These are phyloP conservation scores for Starmera pachycereana DNA, from an alignment of 805 yeast genomes.

Conservation along the genomic window DNA sequence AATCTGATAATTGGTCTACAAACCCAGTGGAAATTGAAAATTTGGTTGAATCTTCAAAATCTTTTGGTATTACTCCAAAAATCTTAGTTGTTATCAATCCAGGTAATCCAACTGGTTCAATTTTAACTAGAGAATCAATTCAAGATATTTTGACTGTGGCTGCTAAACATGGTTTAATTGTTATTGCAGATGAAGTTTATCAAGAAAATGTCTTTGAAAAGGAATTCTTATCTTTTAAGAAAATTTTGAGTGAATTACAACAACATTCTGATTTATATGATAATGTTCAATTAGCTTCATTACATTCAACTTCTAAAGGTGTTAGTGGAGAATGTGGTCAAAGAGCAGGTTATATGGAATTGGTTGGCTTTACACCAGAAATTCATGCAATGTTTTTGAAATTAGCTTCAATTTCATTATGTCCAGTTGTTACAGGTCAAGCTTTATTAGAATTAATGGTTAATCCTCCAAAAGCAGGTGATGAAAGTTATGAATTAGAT, in stretches of 20 bases:
- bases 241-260: conserved; percentile 60
- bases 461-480: conserved; percentile 78
- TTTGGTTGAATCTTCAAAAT: conserved; percentile 37
- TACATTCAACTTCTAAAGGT: conserved; percentile 98
- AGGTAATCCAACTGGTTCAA: conserved; percentile 96
- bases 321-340: conserved; percentile 98
- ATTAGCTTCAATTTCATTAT: conserved; percentile 81
- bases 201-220: conserved; percentile 82
- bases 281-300: conserved; percentile 79
- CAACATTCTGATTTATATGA: conserved; percentile 42
- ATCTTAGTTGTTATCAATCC: conserved; percentile 93
- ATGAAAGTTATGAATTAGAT: conserved; percentile 61
- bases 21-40: conserved; percentile 53
- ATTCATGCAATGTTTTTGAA: conserved; percentile 67
- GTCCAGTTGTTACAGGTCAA: conserved; percentile 95
- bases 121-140: conserved; percentile 56
- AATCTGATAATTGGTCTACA: conserved; percentile 75
- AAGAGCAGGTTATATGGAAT: conserved; percentile 98
- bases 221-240: conserved; percentile 75
- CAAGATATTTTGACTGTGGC: conserved; percentile 67
- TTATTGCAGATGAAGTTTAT: conserved; percentile 96
- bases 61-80: conserved; percentile 52
- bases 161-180: conserved; percentile 72
- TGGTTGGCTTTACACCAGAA: conserved; percentile 67
- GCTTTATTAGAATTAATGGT: conserved; percentile 88